phyloP scores from a whole-genome alignment of 257 asterid species.

The Solanum virginianum region DNA sequence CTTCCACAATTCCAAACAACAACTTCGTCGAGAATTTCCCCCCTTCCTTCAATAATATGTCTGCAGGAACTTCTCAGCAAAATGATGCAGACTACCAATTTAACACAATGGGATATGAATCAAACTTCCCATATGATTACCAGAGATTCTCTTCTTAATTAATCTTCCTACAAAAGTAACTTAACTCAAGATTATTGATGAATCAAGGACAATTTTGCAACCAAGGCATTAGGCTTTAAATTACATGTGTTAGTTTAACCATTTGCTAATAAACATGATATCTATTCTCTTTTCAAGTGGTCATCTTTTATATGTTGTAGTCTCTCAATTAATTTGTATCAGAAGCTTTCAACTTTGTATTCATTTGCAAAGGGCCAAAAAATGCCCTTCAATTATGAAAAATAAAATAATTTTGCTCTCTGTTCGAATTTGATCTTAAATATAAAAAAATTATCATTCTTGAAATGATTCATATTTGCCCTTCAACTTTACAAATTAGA shows the following conservation, averaged over 20 bases:
- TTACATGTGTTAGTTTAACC: neutral
- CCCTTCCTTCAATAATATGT: neutral
- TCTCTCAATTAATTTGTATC: neutral
- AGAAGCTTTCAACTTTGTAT: neutral
- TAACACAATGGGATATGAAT: slow-evolving; percentile 23
- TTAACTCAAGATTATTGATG: neutral
- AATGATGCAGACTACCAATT: slow-evolving; percentile 13
- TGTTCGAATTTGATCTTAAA: neutral
- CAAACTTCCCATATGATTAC: slow-evolving; percentile 24
- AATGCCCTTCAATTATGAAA: neutral
- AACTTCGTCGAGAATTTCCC: neutral
- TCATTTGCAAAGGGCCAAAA: neutral
- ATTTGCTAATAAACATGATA: neutral
- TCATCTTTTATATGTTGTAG: neutral
- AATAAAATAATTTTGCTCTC: neutral
- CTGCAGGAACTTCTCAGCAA: slow-evolving; percentile 1
- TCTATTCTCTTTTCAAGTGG: neutral
- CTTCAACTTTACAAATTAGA: neutral
- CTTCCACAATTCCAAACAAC: neutral
- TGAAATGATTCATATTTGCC: neutral
- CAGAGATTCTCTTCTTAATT: slow-evolving; percentile 11
- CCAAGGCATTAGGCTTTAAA: neutral
- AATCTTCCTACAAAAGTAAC: neutral
- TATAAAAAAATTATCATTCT: neutral
- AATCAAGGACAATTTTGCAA: neutral